Conservation (phyloP, 2,329 filamentous ascomycete species). For the Orbilia javanica region DNA sequence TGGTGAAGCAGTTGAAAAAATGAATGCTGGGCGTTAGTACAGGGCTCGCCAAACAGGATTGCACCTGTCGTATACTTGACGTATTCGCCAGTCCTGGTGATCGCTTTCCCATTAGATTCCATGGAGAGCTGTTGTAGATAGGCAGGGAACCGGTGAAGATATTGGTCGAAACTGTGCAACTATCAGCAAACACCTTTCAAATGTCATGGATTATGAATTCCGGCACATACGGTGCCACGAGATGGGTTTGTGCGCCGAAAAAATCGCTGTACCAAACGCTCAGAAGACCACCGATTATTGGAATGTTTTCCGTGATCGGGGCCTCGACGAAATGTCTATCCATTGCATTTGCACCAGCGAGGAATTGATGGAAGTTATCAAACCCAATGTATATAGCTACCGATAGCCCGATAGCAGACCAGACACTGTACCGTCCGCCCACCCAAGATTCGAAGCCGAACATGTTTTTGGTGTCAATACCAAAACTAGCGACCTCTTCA, state of each 20-base stretch:
- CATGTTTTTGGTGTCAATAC: slow-evolving; percentile 99
- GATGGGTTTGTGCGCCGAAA: slow-evolving; percentile 96
- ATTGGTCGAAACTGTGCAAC: slow-evolving; percentile 85
- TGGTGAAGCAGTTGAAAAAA: slow-evolving; percentile 99
- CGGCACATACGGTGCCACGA: slow-evolving; percentile 87
- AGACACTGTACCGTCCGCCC: slow-evolving; percentile 96
- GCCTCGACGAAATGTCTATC: slow-evolving; percentile 97
- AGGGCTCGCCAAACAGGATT: slow-evolving; percentile 96
- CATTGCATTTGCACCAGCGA: slow-evolving; percentile 94
- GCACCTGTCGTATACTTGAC: slow-evolving; percentile 98
- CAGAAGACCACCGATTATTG: slow-evolving; percentile 87
- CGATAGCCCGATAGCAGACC: slow-evolving; percentile 96
- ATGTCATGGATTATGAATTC: neutral
- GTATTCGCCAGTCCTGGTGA: slow-evolving; percentile 86
- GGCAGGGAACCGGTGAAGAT: slow-evolving; percentile 97
- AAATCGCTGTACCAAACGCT: slow-evolving; percentile 99
- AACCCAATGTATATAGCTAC: slow-evolving; percentile 95
- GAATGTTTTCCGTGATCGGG: slow-evolving; percentile 94
- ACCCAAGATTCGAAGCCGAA: slow-evolving; percentile 99
- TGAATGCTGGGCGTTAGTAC: slow-evolving; percentile 98
- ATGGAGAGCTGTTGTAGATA: slow-evolving; percentile 99
- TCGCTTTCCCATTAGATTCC: slow-evolving; percentile 99
- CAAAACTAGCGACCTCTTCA: slow-evolving; percentile 95
- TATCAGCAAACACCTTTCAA: neutral
- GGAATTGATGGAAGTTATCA: slow-evolving; percentile 97